These are phyloP conservation scores for Ustilago crameri DNA, from an alignment of 1,284 basidiomycete species.

Conservation along the genomic window DNA sequence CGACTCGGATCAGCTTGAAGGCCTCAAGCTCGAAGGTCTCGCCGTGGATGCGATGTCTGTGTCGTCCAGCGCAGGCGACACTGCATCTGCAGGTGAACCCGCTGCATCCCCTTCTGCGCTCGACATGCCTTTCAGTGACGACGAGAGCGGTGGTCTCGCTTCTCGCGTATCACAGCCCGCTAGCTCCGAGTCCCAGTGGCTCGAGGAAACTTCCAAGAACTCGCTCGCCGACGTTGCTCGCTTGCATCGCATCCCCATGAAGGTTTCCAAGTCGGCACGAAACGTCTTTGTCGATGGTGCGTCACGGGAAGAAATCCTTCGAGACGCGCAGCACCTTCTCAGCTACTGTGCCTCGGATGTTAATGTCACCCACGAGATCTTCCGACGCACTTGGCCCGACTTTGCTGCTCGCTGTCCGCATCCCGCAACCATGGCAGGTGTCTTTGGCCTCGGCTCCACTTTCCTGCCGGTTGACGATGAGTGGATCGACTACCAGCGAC, in stretches of 20 bases:
- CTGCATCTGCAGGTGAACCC: constrained; percentile 4
- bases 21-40: constrained; percentile 49
- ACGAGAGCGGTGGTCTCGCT: constrained; percentile 36
- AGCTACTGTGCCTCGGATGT: constrained; percentile 90
- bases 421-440: constrained; percentile 91
- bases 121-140: constrained; percentile 46
- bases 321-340: constrained; percentile 81
- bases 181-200: constrained; percentile 73
- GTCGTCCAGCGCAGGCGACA: constrained; percentile 1
- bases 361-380: constrained; percentile 84
- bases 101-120: constrained; percentile 20
- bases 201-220: constrained; percentile 90
- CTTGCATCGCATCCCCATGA: constrained; percentile 82
- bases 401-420: constrained; percentile 88
- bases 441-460: constrained; percentile 89
- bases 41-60: constrained; percentile 18
- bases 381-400: constrained; percentile 80
- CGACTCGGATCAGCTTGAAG: constrained; percentile 47
- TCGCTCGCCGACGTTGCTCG: constrained; percentile 91
- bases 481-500: constrained; percentile 84
- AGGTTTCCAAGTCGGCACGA: constrained; percentile 82
- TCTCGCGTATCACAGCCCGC: constrained; percentile 18
- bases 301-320: constrained; percentile 76
- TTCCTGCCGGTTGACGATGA: constrained; percentile 89
- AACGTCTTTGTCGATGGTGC: constrained; percentile 76